These are phyloP conservation scores for Neurospora pannonica DNA, from an alignment of 495 filamentous ascomycete genomes.

Conservation along the genomic window DNA sequence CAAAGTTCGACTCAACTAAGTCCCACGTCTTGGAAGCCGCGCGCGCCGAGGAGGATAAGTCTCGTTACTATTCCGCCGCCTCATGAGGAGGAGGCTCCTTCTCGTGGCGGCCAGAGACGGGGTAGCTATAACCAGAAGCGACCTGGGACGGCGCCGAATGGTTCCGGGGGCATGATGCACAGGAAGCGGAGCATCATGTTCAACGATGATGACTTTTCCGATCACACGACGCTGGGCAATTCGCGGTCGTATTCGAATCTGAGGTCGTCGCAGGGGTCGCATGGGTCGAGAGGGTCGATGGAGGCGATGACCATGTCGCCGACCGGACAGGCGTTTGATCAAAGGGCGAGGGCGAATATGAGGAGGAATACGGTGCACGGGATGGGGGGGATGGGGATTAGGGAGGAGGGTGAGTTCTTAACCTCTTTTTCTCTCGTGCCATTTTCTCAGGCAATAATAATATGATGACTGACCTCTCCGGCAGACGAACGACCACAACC, in stretches of 20 bases:
- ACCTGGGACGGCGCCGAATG: neutral
- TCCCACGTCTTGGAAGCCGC: neutral
- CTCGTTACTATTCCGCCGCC: neutral
- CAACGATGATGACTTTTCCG: neutral
- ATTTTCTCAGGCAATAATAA: too few relatives aligned
- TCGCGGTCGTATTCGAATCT: neutral
- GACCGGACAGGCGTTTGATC: neutral
- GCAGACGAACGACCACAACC: neutral
- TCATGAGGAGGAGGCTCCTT: neutral
- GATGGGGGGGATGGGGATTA: neutral
- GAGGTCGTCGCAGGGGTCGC: neutral
- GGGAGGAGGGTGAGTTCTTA: conserved; percentile 7
- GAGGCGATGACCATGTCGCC: neutral
- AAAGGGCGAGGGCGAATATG: neutral
- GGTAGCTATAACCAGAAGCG: neutral
- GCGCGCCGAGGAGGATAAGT: neutral
- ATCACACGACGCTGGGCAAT: neutral
- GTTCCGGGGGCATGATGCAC: neutral
- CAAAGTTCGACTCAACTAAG: neutral
- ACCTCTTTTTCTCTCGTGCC: too few relatives aligned
- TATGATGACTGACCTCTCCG: neutral
- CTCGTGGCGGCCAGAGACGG: neutral
- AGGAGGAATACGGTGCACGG: conserved; percentile 9
- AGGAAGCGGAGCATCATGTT: neutral
- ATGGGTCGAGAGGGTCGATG: neutral